A percentile compares a stretch with the other conserved stretches of the same genome.
phyloP scores from a whole-genome alignment of 495 filamentous ascomycete species.

The Penicillium antarcticum region DNA sequence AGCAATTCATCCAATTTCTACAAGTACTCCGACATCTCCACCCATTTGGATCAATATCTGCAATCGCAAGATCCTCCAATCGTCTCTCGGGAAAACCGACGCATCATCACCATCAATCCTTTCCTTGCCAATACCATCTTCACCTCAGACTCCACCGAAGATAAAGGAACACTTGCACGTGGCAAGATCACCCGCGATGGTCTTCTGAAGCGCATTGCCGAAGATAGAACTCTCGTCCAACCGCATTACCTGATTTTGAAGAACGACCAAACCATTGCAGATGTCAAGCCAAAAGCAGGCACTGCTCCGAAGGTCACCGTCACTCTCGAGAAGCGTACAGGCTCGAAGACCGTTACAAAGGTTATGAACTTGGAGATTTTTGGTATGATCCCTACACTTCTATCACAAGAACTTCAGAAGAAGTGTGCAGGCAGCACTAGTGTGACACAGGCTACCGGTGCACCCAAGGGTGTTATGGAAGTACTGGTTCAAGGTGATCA shows the following conservation, averaged over 20 bases:
- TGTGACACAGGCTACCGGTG: constrained; percentile 58
- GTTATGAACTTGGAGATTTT: constrained; percentile 62
- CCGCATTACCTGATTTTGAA: constrained; percentile 55
- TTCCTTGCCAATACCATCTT: constrained; percentile 62
- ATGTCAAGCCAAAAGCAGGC: constrained; percentile 63
- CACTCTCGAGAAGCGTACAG: constrained; percentile 61
- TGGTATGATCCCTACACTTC: constrained; percentile 53
- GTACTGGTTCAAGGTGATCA: constrained; percentile 70
- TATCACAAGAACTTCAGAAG: constrained; percentile 70
- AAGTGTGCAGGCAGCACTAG: constrained; percentile 69
- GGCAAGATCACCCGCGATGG: constrained; percentile 60
- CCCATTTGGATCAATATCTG: constrained; percentile 40
- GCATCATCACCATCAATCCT: constrained; percentile 61
- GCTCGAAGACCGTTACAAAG: constrained; percentile 66
- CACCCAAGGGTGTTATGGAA: constrained; percentile 65
- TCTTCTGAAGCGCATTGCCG: constrained; percentile 57
- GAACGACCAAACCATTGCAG: constrained; percentile 44
- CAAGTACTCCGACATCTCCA: constrained; percentile 44
- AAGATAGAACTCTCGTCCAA: constrained; percentile 46
- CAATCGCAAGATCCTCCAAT: constrained; percentile 53
- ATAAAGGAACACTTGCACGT: constrained; percentile 53
- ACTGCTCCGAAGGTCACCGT: constrained; percentile 57
- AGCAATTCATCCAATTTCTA: constrained; percentile 50
- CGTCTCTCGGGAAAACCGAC: constrained; percentile 56
- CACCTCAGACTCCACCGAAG: constrained; percentile 46